Percentiles rank a stretch among this genome's conserved stretches.
phyloP scores from a whole-genome alignment of 768 basidiomycete species.

The Cyclocybe cylindracea region DNA sequence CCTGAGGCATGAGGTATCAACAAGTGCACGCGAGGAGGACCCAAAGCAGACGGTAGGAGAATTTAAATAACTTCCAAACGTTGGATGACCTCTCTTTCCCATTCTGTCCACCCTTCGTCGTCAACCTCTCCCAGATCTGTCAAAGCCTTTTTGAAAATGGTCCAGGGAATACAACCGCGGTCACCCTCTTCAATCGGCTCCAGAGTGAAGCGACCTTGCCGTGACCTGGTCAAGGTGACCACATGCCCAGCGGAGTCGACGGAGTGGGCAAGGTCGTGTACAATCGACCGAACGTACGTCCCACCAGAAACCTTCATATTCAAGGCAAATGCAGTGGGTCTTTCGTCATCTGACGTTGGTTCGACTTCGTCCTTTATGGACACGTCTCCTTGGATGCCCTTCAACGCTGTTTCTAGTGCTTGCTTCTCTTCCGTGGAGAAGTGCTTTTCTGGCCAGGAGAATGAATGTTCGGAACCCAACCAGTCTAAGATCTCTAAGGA shows the following conservation, averaged over 20 bases:
- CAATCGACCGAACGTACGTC: constrained; percentile 94
- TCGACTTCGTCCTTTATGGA: constrained; percentile 43
- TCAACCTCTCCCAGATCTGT: constrained; percentile 54
- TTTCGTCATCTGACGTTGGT: constrained; percentile 26
- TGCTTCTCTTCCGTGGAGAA: constrained; percentile 69
- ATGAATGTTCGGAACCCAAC: constrained; percentile 75
- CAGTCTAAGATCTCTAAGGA: constrained; percentile 79
- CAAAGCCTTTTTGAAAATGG: constrained; percentile 65
- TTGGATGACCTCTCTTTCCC: constrained; percentile 83
- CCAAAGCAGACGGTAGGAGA: neutral
- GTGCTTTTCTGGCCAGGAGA: constrained; percentile 71
- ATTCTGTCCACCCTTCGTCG: constrained; percentile 68
- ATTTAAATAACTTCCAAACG: constrained; percentile 59
- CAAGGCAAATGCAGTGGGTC: constrained; percentile 81
- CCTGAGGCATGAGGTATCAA: too few species aligned
- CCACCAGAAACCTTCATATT: constrained; percentile 95
- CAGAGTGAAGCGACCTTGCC: constrained; percentile 81
- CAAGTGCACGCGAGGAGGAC: too few species aligned
- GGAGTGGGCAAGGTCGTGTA: constrained; percentile 87
- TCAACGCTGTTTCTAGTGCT: constrained; percentile 67
- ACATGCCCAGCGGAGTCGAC: constrained; percentile 92
- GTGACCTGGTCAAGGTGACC: constrained; percentile 84
- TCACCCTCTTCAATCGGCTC: constrained; percentile 52
- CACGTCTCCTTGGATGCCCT: constrained; percentile 43
- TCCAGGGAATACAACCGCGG: constrained; percentile 70